Evolutionary conservation across 371 early-diverging fungal species (phyloP).

Genomic region (Lichtheimia ramosa): DNA sequence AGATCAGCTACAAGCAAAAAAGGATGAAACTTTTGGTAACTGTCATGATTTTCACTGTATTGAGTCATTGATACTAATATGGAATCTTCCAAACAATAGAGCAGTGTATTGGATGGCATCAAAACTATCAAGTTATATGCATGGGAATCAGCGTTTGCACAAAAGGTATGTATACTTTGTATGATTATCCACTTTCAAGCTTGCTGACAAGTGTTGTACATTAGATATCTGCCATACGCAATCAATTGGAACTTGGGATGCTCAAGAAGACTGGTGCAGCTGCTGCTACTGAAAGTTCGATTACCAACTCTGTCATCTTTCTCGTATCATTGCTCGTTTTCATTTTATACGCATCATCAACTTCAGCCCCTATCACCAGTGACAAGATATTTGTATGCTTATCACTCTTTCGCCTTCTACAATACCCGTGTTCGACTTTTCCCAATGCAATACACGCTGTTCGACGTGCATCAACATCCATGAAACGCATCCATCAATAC

Average conservation of each 20-base stretch:
- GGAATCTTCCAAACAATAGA: slow-evolving; percentile 5
- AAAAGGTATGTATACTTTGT: slow-evolving; percentile 24
- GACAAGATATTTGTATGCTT: slow-evolving; percentile 85
- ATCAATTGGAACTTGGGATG: slow-evolving; percentile 71
- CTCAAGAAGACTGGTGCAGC: slow-evolving; percentile 72
- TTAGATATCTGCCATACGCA: slow-evolving; percentile 71
- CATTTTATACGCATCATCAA: slow-evolving; percentile 66
- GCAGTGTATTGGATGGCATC: slow-evolving; percentile 91
- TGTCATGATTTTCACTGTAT: background rate
- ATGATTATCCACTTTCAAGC: background rate
- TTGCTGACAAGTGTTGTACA: background rate
- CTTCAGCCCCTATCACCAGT: slow-evolving; percentile 66
- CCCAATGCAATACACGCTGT: slow-evolving; percentile 54
- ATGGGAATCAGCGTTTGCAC: slow-evolving; percentile 72
- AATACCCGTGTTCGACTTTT: slow-evolving; percentile 83
- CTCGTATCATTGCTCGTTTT: slow-evolving; percentile 86
- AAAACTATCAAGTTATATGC: slow-evolving; percentile 88
- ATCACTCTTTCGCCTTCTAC: slow-evolving; percentile 90
- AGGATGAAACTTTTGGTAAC: slow-evolving; percentile 81
- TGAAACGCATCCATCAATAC: slow-evolving; percentile 77
- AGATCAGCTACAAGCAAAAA: slow-evolving; percentile 89
- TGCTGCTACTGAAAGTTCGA: slow-evolving; percentile 62
- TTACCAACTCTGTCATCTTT: slow-evolving; percentile 80
- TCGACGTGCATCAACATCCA: slow-evolving; percentile 82
- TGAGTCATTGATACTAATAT: background rate